These are phyloP conservation scores for Phytophthora tubulina DNA, from an alignment of 352 stramenopile species.

Conservation along the genomic window DNA sequence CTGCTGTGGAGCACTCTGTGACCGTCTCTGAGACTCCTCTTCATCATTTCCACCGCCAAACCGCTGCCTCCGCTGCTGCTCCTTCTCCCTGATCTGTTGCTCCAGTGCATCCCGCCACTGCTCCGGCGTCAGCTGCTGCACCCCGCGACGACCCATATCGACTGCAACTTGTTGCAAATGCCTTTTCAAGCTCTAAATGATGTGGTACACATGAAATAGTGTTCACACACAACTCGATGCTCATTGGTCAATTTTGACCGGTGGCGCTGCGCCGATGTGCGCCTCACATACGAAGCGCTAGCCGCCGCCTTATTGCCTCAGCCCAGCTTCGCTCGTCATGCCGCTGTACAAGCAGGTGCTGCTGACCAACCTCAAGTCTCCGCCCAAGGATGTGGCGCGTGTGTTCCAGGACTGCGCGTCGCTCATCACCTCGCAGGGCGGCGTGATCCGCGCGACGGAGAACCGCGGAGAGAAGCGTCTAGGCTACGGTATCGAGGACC, in stretches of 20 bases:
- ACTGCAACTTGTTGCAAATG: slow-evolving; percentile 12
- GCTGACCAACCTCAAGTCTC: slow-evolving; percentile 89
- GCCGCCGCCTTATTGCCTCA: background rate
- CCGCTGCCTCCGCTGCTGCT: slow-evolving; percentile 9
- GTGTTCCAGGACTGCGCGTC: slow-evolving; percentile 86
- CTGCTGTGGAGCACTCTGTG: slow-evolving; percentile 38
- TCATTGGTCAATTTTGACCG: slow-evolving; percentile 41
- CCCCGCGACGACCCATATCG: slow-evolving; percentile 39
- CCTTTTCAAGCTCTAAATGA: slow-evolving; percentile 8
- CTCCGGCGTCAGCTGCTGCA: slow-evolving; percentile 50
- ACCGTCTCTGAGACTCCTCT: slow-evolving; percentile 9
- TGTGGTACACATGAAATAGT: background rate
- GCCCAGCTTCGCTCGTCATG: slow-evolving; percentile 46
- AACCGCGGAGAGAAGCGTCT: slow-evolving; percentile 87
- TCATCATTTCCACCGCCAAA: background rate
- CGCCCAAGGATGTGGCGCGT: slow-evolving; percentile 82
- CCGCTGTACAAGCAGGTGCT: slow-evolving; percentile 92
- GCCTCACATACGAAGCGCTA: slow-evolving; percentile 23
- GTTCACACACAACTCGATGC: background rate
- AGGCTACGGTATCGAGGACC: slow-evolving; percentile 87
- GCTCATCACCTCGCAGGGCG: slow-evolving; percentile 72
- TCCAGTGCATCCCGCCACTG: slow-evolving; percentile 60
- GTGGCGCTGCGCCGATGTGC: slow-evolving; percentile 17
- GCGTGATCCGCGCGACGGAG: slow-evolving; percentile 80
- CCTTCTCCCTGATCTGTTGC: slow-evolving; percentile 60